Conservation (phyloP, 352 stramenopile genomes). For the Globisporangium paddicum region DNA sequence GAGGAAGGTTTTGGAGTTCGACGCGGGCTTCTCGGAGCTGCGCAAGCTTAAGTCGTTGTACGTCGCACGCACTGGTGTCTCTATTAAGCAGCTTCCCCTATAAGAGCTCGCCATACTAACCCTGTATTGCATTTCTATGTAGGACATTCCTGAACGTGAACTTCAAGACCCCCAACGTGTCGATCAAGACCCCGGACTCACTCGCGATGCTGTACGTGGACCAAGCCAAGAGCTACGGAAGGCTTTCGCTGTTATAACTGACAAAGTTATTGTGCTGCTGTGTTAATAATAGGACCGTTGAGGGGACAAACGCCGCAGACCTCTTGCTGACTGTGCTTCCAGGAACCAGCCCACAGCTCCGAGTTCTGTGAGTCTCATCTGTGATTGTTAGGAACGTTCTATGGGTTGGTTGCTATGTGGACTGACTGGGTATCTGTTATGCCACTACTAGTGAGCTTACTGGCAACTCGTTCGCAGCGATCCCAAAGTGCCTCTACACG, state of each 20-base stretch:
- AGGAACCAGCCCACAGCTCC: slow-evolving; percentile 6
- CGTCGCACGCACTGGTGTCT: not conserved
- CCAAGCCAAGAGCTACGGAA: not conserved
- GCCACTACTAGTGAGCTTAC: slow-evolving; percentile 15
- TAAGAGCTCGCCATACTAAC: not conserved
- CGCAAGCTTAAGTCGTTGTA: slow-evolving; percentile 12
- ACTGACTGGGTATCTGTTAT: not conserved
- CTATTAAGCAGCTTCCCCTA: not conserved
- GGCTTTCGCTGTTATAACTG: not conserved
- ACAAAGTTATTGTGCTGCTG: not conserved
- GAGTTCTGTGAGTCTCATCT: slow-evolving; percentile 5
- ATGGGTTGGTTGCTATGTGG: not conserved
- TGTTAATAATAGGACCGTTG: slow-evolving; percentile 19
- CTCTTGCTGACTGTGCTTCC: slow-evolving; percentile 8
- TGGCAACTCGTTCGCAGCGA: slow-evolving; percentile 13
- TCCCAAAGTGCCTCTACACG: slow-evolving; percentile 31
- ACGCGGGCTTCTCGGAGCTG: slow-evolving; percentile 17
- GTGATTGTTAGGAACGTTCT: not conserved
- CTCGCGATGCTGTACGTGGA: slow-evolving; percentile 22
- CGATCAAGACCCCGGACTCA: slow-evolving; percentile 10
- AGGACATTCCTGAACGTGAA: slow-evolving; percentile 25
- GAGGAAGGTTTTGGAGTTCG: slow-evolving; percentile 4
- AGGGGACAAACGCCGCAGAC: slow-evolving; percentile 16
- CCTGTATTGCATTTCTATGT: not conserved
- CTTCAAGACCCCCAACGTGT: slow-evolving; percentile 12